These are phyloP conservation scores for Xylaria intraflava DNA, from an alignment of 495 filamentous ascomycete species.

Conservation along the genomic window DNA sequence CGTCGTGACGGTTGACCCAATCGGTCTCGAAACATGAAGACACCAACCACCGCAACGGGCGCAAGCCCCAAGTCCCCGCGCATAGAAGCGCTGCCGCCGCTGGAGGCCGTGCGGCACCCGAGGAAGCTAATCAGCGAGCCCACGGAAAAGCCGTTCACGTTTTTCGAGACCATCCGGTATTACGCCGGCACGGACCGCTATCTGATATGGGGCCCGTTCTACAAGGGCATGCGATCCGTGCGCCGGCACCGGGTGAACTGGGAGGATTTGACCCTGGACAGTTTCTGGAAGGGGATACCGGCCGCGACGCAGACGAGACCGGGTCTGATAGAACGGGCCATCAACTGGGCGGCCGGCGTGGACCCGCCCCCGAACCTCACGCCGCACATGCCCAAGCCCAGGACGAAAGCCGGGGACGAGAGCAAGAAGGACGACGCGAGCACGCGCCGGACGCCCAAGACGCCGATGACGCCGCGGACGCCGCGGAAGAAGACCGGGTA, in stretches of 20 bases:
- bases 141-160: background rate
- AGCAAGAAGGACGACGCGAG: no score
- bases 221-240: slow-evolving; percentile 10
- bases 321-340: background rate
- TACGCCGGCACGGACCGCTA: slow-evolving; percentile 8
- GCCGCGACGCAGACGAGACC: slow-evolving; percentile 8
- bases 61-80: background rate
- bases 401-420: no score
- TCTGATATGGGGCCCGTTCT: slow-evolving; percentile 18
- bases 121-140: background rate
- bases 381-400: background rate
- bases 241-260: slow-evolving; percentile 5
- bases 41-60: background rate
- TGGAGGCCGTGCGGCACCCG: background rate
- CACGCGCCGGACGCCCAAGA: no score
- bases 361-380: slow-evolving; percentile 3
- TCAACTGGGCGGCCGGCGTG: background rate
- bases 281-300: slow-evolving; percentile 15
- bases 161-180: slow-evolving; percentile 5
- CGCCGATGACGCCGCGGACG: background rate
- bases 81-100: background rate
- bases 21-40: background rate
- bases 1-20: background rate
- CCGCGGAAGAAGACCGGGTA: background rate
- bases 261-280: background rate